Base-by-base conservation (phyloP, 2,329 filamentous ascomycete genomes). In the Claviceps spartinae region DNA sequence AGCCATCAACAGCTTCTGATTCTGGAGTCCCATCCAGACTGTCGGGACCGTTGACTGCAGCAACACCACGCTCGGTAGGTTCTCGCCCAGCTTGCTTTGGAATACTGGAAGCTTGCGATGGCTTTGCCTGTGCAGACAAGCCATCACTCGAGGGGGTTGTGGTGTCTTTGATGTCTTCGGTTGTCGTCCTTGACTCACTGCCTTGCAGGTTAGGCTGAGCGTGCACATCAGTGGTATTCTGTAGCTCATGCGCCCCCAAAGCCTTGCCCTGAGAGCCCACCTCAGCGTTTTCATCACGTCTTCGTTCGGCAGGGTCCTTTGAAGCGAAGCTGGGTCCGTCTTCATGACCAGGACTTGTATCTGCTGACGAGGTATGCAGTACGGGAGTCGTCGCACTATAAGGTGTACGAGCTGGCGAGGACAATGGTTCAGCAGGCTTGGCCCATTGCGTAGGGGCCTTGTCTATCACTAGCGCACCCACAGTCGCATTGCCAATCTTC, bases 301-400 rank as follows among this genome's bases (percentile, higher is more conserved):
- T 73, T 54, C 74, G 70, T 22, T 75, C 72, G 20, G 52, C 56
- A n/a, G 68, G 67, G 16, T 36, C n/a, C n/a, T 16, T 34, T n/a
- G 44, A 20, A 37, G 81, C 73, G 16, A 72, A 65, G 58, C 78
- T 79, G 44, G 77, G 75, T 47, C 77, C 72, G 18, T 73, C 75
- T 48, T 88, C 84, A 51, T 84, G 78, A 51, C 85, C 85, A 1
- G 85, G 82, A 59, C 85, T 89, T 1, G 86, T 89, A 58, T 85
- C 82, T 1, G 85, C 80, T 1, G 86, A 89, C 6, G 75, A 77
- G 56, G 84, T 78, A 54, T 82, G 77, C 41, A 82, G 75, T 38
- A 76, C 78, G 1, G 87, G 85, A 0, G 87, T 93, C 22, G 83
- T 81, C 51, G 82, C 82, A 44, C 85, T 89, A 59, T 83, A 82